Evolutionary conservation across 495 filamentous ascomycete species (phyloP).

Genomic region (Pyrenula aspistea): DNA sequence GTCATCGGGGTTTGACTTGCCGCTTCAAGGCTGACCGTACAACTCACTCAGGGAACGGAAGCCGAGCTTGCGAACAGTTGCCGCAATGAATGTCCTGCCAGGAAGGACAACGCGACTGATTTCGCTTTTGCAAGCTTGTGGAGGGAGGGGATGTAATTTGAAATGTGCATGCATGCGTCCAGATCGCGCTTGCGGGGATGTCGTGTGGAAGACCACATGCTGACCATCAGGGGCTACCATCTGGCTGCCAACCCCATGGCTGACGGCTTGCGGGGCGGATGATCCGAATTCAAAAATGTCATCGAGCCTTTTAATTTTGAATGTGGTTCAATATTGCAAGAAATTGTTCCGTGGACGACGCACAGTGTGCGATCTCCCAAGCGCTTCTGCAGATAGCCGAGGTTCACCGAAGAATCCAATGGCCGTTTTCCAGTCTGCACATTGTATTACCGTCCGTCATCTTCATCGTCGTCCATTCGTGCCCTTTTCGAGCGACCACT

Average conservation of each 20-base stretch:
- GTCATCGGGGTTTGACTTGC: too few species aligned
- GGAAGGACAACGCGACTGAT: too few species aligned
- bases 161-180: too few species aligned
- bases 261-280: not conserved
- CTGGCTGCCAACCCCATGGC: not conserved
- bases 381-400: not conserved
- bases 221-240: not conserved
- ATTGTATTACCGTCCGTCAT: not conserved
- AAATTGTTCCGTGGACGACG: not conserved
- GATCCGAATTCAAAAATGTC: not conserved
- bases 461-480: conserved; percentile 63
- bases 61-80: too few species aligned
- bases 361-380: not conserved
- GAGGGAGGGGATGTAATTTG: too few species aligned
- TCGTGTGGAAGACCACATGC: not conserved
- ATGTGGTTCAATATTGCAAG: not conserved
- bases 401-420: not conserved
- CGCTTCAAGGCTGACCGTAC: too few species aligned
- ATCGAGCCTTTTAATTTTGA: not conserved
- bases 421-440: not conserved
- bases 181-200: too few species aligned
- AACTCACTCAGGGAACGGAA: too few species aligned
- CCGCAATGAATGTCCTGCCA: too few species aligned
- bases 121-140: too few species aligned
- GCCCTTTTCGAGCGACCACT: conserved; percentile 58